Evolutionary conservation across 768 basidiomycete species (phyloP), one percentile per base, ranked within the genome.

Genomic region (Suillus tomentosus): DNA sequence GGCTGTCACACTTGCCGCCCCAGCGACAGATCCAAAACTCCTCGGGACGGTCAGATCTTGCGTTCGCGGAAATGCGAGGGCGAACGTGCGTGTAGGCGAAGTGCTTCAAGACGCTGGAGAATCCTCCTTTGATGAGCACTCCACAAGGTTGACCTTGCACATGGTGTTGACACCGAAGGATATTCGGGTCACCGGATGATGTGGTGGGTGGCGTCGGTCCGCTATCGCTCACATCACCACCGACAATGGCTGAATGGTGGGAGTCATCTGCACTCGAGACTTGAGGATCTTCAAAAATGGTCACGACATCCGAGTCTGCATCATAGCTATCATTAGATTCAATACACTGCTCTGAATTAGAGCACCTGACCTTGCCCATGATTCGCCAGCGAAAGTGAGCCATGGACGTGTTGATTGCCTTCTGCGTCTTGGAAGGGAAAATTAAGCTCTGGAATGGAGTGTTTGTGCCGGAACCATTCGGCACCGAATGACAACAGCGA

Each of bases 1-100:
- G 17, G 5, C 4, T 27, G 39, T 11, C 14, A 13, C 56, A 58
- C 10, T 5, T 19, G 17, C 56, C 56, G 39, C 10, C 39, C 56
- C 56, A 58, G 39, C 24, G 10, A 58, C 56, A 58, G 40, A 9
- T 40, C 56, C 56, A 58, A 39, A 13, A 19, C 24, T 57, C 8
- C 15, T 24, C 17, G 22, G 56, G 15, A 27, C 2, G 6, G 1
- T 40, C 9, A 17, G 56, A 27, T 27, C 5, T 27, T 13, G 56
- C 17, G 17, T 10, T 19, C 4, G 56, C 10, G 39, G 19, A 15
- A 40, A 27, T 7, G 31, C 31, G 53, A 5, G 39, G 24, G 8
- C 5, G 39, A 17, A 58, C 56, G n/a, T 58, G 56, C 9, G 19
- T 6, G 5, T 15, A 9, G 24, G 56, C 37, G 3, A 58, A 40